Conservation (phyloP, 179 eudicot species). For the Spinacia oleracea region DNA sequence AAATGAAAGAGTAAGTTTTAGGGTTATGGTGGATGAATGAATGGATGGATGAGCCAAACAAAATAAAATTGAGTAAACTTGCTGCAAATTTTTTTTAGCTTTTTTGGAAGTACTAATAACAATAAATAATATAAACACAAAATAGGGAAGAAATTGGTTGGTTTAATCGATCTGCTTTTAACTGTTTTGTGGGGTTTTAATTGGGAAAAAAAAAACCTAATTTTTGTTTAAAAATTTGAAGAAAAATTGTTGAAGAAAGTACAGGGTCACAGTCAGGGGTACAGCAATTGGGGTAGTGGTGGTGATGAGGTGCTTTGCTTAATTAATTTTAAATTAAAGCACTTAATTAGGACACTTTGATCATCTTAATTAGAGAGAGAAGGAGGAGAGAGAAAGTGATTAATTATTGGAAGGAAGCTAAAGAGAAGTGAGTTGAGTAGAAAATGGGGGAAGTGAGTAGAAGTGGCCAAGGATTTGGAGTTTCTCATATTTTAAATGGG, state of each 20-base stretch:
- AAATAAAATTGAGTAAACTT: slow-evolving; percentile 18
- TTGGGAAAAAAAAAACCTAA: not conserved
- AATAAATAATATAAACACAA: slow-evolving; percentile 1
- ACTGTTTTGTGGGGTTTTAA: slow-evolving; percentile 11
- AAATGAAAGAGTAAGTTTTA: slow-evolving; percentile 15
- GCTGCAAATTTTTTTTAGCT: slow-evolving; percentile 17
- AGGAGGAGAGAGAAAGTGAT: slow-evolving; percentile 16
- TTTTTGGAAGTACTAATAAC: slow-evolving; percentile 24
- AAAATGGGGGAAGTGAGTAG: slow-evolving; percentile 20
- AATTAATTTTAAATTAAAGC: not conserved
- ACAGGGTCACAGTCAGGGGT: slow-evolving; percentile 28
- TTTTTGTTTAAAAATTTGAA: not conserved
- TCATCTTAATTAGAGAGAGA: slow-evolving; percentile 6
- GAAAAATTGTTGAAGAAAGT: slow-evolving; percentile 16
- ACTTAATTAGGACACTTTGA: not conserved
- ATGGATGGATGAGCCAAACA: slow-evolving; percentile 26
- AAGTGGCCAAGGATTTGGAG: slow-evolving; percentile 12
- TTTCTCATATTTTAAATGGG: not conserved
- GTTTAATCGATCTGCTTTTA: slow-evolving; percentile 17
- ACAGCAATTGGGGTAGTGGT: slow-evolving; percentile 10
- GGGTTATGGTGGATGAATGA: slow-evolving; percentile 33
- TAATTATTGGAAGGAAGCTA: slow-evolving; percentile 19
- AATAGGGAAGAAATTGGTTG: slow-evolving; percentile 17
- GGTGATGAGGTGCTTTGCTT: slow-evolving; percentile 11
- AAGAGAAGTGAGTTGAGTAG: slow-evolving; percentile 20